A percentile compares a stretch with the other conserved stretches of the same genome.
These are phyloP conservation scores for Paraconiothyrium brasiliense DNA, from an alignment of 2,329 filamentous ascomycete species.

Conservation along the genomic window DNA sequence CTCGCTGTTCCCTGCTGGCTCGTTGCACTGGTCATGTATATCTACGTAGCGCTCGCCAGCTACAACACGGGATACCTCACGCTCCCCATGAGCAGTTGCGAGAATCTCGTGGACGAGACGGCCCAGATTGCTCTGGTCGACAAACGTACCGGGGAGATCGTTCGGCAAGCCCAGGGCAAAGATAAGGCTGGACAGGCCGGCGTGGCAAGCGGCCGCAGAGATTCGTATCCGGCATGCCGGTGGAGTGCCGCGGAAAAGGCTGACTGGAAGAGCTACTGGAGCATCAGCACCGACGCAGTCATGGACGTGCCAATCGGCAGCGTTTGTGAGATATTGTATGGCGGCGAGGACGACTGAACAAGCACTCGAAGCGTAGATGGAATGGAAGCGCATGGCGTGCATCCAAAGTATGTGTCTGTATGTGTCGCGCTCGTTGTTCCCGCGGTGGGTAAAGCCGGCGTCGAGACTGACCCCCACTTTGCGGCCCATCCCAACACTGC, in stretches of 20 bases:
- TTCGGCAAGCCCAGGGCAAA: slow-evolving; percentile 40
- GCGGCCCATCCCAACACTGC: slow-evolving; percentile 32
- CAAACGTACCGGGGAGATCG: slow-evolving; percentile 66
- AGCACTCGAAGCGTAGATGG: not conserved
- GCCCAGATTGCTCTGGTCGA: slow-evolving; percentile 87
- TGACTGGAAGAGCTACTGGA: slow-evolving; percentile 88
- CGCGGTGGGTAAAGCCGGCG: too few species aligned
- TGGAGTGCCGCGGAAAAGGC: slow-evolving; percentile 55
- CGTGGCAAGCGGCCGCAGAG: slow-evolving; percentile 46
- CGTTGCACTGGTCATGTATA: slow-evolving; percentile 88
- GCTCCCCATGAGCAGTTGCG: slow-evolving; percentile 77
- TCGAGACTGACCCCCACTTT: slow-evolving; percentile 32
- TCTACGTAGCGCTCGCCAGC: slow-evolving; percentile 88
- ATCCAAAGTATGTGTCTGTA: too few species aligned
- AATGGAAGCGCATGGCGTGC: not conserved
- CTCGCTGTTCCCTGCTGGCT: slow-evolving; percentile 90
- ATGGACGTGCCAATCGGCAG: slow-evolving; percentile 96
- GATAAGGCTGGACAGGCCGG: slow-evolving; percentile 53
- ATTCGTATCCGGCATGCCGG: slow-evolving; percentile 44
- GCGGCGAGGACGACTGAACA: slow-evolving; percentile 53
- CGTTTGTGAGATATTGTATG: slow-evolving; percentile 94
- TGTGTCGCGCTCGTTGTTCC: too few species aligned
- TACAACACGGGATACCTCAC: slow-evolving; percentile 94
- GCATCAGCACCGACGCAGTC: slow-evolving; percentile 91
- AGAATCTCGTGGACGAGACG: slow-evolving; percentile 91